Evolutionary conservation across 495 filamentous ascomycete genomes (phyloP), one percentile per base, ranked within the genome.

Genomic region (Penicillium angulare): DNA sequence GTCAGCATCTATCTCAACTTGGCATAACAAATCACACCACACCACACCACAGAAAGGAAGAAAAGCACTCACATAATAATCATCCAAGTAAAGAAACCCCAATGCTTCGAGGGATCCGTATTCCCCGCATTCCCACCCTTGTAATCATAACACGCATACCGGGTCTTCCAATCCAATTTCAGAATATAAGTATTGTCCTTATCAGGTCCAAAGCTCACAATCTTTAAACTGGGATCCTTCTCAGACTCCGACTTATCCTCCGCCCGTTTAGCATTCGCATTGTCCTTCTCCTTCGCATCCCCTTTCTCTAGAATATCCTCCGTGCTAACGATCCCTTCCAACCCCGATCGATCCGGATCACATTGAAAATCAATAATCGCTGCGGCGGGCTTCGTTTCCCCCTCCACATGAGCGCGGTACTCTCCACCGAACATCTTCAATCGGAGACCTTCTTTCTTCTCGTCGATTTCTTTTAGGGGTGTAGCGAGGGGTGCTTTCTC

Each of bases 1-100:
- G n/a, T n/a, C n/a, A n/a, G n/a, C n/a, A n/a, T n/a, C n/a, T n/a
- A n/a, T n/a, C n/a, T n/a, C n/a, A n/a, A n/a, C n/a, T n/a, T n/a
- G n/a, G n/a, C n/a, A n/a, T n/a, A 41, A 34, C 29, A 42, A 20
- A 24, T 29, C 31, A 15, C 31, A 23, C 12, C 9, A 26, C 13
- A 20, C 33, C 5, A 22, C 12, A 9, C 5, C 21, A 10, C 9
- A 8, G 24, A 32, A 17, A 39, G 0, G 6, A 27, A 13, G 33
- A n/a, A 38, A 26, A 16, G 39, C 10, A 82, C 89, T 78, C 73
- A 95, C 92, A 98, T 86, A 56, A 98, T 87, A 53, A 97, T 84
- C 54, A 97, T 76, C 93, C 93, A 98, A 8, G 93, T 96, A 65
- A 98, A 97, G 72, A 96, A 92, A 0, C 95, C 93, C 95, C 92